Evolutionary conservation across 2,329 filamentous ascomycete genomes (phyloP).

Genomic region (Ascosphaera aggregata): DNA sequence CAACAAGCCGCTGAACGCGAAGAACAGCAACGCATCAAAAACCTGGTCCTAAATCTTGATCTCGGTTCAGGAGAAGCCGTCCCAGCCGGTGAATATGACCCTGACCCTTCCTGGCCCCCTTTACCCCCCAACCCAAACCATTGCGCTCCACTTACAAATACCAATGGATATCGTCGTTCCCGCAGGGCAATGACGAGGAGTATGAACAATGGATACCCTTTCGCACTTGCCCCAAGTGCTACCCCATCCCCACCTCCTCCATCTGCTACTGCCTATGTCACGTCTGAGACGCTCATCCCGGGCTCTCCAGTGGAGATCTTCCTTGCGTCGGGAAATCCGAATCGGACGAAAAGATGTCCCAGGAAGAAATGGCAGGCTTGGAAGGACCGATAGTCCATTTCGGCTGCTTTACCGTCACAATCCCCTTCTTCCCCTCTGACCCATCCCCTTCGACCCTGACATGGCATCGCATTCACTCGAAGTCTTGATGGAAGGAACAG

Average conservation of each 20-base stretch:
- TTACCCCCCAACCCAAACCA: slow-evolving; percentile 8
- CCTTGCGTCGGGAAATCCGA: slow-evolving; percentile 1
- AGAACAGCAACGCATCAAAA: slow-evolving; percentile 97
- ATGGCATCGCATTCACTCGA: no score
- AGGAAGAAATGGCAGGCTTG: background rate
- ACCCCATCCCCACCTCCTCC: background rate
- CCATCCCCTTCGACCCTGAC: slow-evolving; percentile 7
- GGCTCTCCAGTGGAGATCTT: slow-evolving; percentile 5
- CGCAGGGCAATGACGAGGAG: background rate
- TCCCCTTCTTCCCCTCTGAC: slow-evolving; percentile 4
- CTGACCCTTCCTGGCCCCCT: slow-evolving; percentile 19
- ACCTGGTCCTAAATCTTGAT: slow-evolving; percentile 88
- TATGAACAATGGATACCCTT: background rate
- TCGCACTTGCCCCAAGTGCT: background rate
- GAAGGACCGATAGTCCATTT: no score
- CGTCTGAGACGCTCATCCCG: slow-evolving; percentile 17
- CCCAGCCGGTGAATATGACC: slow-evolving; percentile 41
- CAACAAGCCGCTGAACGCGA: slow-evolving; percentile 89
- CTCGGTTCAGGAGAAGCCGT: slow-evolving; percentile 62
- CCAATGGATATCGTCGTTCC: background rate
- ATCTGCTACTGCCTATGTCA: no score
- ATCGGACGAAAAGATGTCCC: background rate
- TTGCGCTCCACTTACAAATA: background rate
- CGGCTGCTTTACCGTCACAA: no score
- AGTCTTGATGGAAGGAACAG: no score